A percentile compares a stretch with the other conserved stretches of the same genome.
These are phyloP conservation scores for Phyllosticta citribraziliensis DNA, from an alignment of 2,329 filamentous ascomycete genomes.

Conservation along the genomic window DNA sequence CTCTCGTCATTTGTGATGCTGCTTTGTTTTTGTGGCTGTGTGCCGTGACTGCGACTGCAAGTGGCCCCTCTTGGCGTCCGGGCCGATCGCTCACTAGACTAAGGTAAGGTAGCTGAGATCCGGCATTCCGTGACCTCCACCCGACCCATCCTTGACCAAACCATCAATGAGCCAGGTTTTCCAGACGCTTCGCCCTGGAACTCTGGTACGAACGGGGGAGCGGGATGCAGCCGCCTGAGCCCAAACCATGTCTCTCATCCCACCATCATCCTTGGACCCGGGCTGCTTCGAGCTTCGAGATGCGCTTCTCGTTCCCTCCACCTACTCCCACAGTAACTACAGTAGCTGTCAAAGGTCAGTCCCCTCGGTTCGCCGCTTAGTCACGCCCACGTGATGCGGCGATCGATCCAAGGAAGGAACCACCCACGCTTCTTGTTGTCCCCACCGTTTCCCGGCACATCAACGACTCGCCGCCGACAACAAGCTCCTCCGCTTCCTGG, in stretches of 20 bases:
- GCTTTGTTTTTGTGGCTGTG: background rate
- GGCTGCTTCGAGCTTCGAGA: too few relatives aligned
- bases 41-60: too few relatives aligned
- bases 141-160: background rate
- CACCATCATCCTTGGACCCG: background rate
- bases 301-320: background rate
- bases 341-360: too few relatives aligned
- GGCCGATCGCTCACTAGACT: background rate
- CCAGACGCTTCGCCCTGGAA: background rate
- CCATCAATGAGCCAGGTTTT: background rate
- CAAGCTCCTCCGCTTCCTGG: background rate
- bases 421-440: background rate
- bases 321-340: too few relatives aligned
- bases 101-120: too few relatives aligned
- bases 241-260: background rate
- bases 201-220: background rate
- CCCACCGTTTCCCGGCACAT: background rate
- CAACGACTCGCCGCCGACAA: background rate
- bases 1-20: too few relatives aligned
- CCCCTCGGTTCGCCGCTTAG: background rate
- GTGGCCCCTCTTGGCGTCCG: background rate
- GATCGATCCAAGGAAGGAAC: background rate
- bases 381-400: background rate
- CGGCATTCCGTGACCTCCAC: background rate
- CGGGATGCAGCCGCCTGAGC: background rate